Base-by-base conservation (phyloP, 306 rosid species). In the Lupinus albus region DNA sequence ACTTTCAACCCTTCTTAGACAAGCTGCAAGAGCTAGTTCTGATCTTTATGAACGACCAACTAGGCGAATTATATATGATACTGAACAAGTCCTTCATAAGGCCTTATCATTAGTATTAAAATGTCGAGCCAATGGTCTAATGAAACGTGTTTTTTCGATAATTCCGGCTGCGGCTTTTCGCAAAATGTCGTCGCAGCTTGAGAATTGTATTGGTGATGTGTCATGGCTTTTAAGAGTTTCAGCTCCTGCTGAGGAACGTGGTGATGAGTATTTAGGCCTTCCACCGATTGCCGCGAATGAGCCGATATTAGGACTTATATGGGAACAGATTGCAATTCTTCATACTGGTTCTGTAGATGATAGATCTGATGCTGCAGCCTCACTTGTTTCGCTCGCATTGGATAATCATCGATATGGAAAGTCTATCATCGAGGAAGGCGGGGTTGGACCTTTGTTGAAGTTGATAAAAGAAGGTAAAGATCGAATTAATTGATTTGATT, bases 221-320 rank as follows among this genome's bases (percentile, higher is more conserved):
- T 88, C 95, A 8, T 91, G 97, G 97, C 84, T 91, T 66, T 95
- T 91, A 47, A 88, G 97, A 0, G 97, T 91, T n/a, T 91, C 97
- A 0, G 82, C 95, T 11, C 87, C 95, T 28, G 91, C 97, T 1
- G 92, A 78, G 20, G 84, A 78, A 41, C 82, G 97, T 13, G 87
- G 76, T 41, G 97, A 80, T 47, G 92, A 86, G 72, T 83, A 84
- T 51, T 54, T 91, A 7, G 97, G 97, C 17, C 84, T 91, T 42
- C 97, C 97, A n/a, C 97, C 97, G 0, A 91, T 88, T 2, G 97
- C 97, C 0, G 86, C 97, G 0, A 91, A 88, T 67, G 95, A 91
- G 67, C 97, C 97, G 4, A 91, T 86, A 16, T 25, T 91, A 10
- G 76, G 89, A 21, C 76, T 88, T 14, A 88, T 91, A 5, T 91